These are phyloP conservation scores for Fusarium concolor DNA, from an alignment of 2,329 filamentous ascomycete genomes.

Conservation along the genomic window DNA sequence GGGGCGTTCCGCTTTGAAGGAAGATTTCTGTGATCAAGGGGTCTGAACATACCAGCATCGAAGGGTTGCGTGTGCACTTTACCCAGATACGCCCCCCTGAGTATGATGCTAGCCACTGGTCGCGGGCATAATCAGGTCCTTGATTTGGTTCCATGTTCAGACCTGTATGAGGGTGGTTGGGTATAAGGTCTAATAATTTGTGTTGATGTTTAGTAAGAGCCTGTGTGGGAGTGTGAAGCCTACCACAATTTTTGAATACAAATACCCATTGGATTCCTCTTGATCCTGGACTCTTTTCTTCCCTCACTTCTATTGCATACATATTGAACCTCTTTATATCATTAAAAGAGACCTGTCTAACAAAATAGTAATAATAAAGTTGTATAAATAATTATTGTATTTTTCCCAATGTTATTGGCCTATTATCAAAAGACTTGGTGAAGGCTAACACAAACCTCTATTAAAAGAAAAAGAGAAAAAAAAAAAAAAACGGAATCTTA, in stretches of 20 bases:
- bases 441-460: too few species aligned
- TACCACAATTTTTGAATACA: constrained; percentile 9
- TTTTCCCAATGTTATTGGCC: too few species aligned
- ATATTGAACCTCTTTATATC: too few species aligned
- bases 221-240: not conserved
- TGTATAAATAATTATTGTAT: too few species aligned
- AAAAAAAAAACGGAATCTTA: too few species aligned
- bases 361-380: too few species aligned
- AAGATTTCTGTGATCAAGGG: too few species aligned
- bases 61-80: not conserved
- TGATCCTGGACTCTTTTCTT: not conserved
- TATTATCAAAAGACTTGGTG: too few species aligned
- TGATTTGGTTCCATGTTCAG: not conserved
- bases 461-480: too few species aligned
- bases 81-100: too few species aligned
- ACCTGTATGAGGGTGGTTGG: not conserved
- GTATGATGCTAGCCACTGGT: not conserved
- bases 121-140: not conserved
- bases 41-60: not conserved
- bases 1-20: not conserved
- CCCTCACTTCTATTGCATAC: not conserved
- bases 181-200: not conserved
- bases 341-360: too few species aligned
- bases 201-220: not conserved
- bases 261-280: not conserved